Base-by-base conservation (phyloP, 495 filamentous ascomycete species). In the Saxispiralis lemnorum region DNA sequence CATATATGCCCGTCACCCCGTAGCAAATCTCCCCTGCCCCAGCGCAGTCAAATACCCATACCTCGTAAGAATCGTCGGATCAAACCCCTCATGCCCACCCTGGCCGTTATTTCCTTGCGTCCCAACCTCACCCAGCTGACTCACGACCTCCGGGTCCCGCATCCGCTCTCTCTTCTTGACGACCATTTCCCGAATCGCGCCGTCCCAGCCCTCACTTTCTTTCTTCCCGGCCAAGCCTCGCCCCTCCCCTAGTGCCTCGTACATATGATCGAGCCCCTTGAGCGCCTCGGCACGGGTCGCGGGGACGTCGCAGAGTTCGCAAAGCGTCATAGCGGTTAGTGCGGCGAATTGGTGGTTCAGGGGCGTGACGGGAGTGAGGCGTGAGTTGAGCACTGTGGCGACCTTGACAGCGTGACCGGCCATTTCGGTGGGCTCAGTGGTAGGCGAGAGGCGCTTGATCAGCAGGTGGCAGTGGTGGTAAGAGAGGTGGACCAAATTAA, bases 391-490 rank as follows among this genome's bases (percentile, higher is more conserved):
- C 20, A 74, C 57, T 2, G 49, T 66, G 39, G 73, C 66, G 1
- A 79, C 64, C 44, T 76, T 69, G 46, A 68, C 65, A 24, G 76
- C 75, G 14, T 72, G 69, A 45, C 69, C 70, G 10, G 87, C 60
- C 24, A 87, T 65, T 31, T 81, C 72, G 31, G 64, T 60, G 0
- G 72, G 70, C 45, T 69, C 64, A 51, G 72, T 59, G 53, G 72
- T 56, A 56, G 66, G 60, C 61, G 72, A 63, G 65, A 74, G 48
- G 46, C 72, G 61, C 39, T 73, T 68, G 20, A 72, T 66, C 13
- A 86, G 60, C 11, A 87, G 64, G 32, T 73, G 71, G 38, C 74
- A 58, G 48, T 84, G 81, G 74, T 81, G 82, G 59, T 84, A 88
- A 2, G 75, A 69, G 33, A 88, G 70, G 39, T 75, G 66, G 28